Conservation (phyloP, 345 rosid genomes). For the Melastoma malabathricum region DNA sequence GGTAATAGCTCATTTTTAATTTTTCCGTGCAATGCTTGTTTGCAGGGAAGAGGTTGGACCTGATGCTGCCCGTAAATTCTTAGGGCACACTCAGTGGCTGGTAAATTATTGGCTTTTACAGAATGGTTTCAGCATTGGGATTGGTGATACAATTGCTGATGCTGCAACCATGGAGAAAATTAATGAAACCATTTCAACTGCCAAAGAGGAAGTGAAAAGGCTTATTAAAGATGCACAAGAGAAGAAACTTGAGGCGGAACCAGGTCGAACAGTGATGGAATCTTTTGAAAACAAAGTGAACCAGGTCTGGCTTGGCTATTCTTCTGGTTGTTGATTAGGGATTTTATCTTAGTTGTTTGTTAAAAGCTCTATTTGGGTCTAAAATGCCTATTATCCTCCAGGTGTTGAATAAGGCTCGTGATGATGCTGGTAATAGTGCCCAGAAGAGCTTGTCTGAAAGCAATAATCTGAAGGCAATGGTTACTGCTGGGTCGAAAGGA, state of each 20-base stretch:
- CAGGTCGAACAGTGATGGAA: slow-evolving; percentile 92
- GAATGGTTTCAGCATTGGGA: slow-evolving; percentile 88
- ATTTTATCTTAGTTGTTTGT: not conserved
- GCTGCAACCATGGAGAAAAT: slow-evolving; percentile 87
- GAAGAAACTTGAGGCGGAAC: slow-evolving; percentile 80
- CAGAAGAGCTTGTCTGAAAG: slow-evolving; percentile 93
- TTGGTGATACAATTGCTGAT: slow-evolving; percentile 98
- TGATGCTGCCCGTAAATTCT: slow-evolving; percentile 96
- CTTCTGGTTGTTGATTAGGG: too few species aligned
- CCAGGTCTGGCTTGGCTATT: slow-evolving; percentile 31
- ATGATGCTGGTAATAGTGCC: slow-evolving; percentile 97
- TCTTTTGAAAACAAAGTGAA: slow-evolving; percentile 96
- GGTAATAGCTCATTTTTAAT: not conserved
- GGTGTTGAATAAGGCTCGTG: slow-evolving; percentile 97
- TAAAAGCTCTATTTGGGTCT: not conserved
- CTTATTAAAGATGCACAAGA: slow-evolving; percentile 58
- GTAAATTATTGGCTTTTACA: slow-evolving; percentile 98
- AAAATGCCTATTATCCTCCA: slow-evolving; percentile 10
- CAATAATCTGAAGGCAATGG: slow-evolving; percentile 98
- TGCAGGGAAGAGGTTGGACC: slow-evolving; percentile 99
- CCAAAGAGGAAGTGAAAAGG: slow-evolving; percentile 72
- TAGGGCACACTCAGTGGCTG: slow-evolving; percentile 99
- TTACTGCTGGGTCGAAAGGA: slow-evolving; percentile 98
- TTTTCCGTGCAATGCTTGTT: slow-evolving; percentile 1
- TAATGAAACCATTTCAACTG: slow-evolving; percentile 69